Evolutionary conservation across 1,284 basidiomycete genomes (phyloP), one percentile per base, ranked within the genome.

Genomic region (Moniliophthora roreri): DNA sequence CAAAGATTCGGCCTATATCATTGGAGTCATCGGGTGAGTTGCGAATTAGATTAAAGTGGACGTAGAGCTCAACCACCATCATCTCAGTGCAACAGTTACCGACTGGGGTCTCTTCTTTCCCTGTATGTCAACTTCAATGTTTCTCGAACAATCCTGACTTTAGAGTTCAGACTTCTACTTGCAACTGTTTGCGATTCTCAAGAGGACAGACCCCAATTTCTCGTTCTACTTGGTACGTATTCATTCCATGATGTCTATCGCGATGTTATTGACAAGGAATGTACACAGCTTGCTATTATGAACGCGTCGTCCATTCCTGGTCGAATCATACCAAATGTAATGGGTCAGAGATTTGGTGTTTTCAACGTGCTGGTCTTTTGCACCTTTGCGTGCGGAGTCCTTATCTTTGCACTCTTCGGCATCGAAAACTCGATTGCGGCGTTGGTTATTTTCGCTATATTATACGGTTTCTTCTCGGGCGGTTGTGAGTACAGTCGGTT

Each of bases 391-490:
- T 64, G 61, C 18, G 62, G 58, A 0, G 52, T 66, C 3, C 53
- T 75, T 24, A 62, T 74, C 18, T 66, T 75, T 16, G 58, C 63
- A 5, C 63, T 72, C 59, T 61, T 70, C 18, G 71, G 67, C 47
- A 57, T 71, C 1, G 56, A 56, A 15, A 66, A 60, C 11, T 32
- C 28, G 11, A 55, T 60, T 0, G 66, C 58, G 7, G 67, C 67
- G 6, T 59, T 72, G 6, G 55, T 71, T 1, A 50, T 60, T 9
- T 68, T 78, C 20, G 67, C 71, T 11, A 48, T 69, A 15, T 49
- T 76, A 20, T 77, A 69, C 49, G 74, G 75, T 0, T 54, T 75
- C 16, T 72, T 72, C 52, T 71, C 69, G 5, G 75, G 73, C 1
- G 67, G 65, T 35, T 66, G 73, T 73, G 51, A 56, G 71, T 63